Evolutionary conservation across 805 yeast species (phyloP), one percentile per base, ranked within the genome.

Genomic region (Candida berthetii): DNA sequence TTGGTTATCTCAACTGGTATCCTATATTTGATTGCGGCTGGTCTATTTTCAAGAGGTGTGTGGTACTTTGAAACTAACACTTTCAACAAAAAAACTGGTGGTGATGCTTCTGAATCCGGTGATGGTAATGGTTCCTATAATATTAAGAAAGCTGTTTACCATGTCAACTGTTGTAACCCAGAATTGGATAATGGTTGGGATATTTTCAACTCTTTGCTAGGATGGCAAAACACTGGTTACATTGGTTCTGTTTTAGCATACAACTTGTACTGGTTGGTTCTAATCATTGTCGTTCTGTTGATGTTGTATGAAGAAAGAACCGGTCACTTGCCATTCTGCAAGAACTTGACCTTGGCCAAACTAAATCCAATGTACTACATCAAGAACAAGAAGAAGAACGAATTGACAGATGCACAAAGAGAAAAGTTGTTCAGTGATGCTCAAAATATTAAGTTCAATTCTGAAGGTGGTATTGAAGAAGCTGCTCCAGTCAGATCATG

Each of bases 141-240:
- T 64, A 78, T 91, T 55, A 55, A 71, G 38, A 75, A 74, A 56
- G 66, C 85, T 13, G 96, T 91, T 22, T 91, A 96, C 90, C 99
- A 91, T 68, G 95, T 91, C 47, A 89, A 91, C 74, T 91, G 97
- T 69, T 91, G 98, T 71, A 89, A 89, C 65, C 97, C 97, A 36
- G 90, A 84, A 64, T 71, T 74, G 44, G 91, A 84, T 65, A 80
- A 82, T 53, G 98, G 97, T 69, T 91, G 98, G 98, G 96, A 89
- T 76, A 81, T 91, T 47, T 91, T 91, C 74, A 91, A 91, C 60
- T 86, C 97, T 24, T 64, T 91, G 43, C 71, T 91, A 48, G 99
- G 98, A 48, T 91, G 99, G 99, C 96, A 89, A 69, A 91, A 91
- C 67, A 78, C 96, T 41, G 98, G 96, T 45, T 88, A 96, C 50